Conservation (phyloP, 140 eudicot species). For the Erigeron philadelphicus region DNA sequence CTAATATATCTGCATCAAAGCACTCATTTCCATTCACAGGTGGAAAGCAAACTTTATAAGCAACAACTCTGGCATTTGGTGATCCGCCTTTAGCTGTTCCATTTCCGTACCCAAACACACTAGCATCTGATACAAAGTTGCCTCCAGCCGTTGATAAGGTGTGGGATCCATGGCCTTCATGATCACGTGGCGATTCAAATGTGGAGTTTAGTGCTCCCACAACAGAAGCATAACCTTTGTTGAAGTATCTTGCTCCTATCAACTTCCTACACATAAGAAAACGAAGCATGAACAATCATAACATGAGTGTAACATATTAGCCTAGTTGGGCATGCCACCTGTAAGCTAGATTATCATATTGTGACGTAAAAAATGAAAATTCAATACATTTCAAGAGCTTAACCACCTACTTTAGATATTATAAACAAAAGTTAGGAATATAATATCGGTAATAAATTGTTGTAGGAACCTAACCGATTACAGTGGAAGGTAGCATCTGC, state of each 20-base stretch:
- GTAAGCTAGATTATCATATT: neutral
- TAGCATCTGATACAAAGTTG: slow-evolving; percentile 63
- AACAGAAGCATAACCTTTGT: slow-evolving; percentile 54
- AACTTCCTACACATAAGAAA: slow-evolving; percentile 57
- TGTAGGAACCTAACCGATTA: slow-evolving; percentile 59
- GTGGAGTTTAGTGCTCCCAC: slow-evolving; percentile 57
- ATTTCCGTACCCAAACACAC: slow-evolving; percentile 68
- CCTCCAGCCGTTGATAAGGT: slow-evolving; percentile 95
- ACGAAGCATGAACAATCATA: slow-evolving; percentile 15
- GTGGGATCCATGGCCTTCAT: slow-evolving; percentile 88
- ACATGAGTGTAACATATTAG: neutral
- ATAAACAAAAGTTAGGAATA: neutral
- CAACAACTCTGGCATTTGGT: slow-evolving; percentile 78
- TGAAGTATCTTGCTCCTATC: slow-evolving; percentile 88
- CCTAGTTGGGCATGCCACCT: neutral
- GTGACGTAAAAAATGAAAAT: neutral
- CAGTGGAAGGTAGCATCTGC: slow-evolving; percentile 59
- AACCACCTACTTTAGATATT: neutral
- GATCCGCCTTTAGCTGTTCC: slow-evolving; percentile 98
- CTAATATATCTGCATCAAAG: slow-evolving; percentile 80
- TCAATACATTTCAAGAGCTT: neutral
- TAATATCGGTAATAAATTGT: slow-evolving; percentile 8
- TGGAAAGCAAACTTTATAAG: slow-evolving; percentile 89
- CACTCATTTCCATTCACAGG: slow-evolving; percentile 76
- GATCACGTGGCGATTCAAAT: slow-evolving; percentile 57